A percentile compares a stretch with the other conserved stretches of the same genome.
Conservation (phyloP, 1,284 basidiomycete genomes). For the Rhodotorula sp. region DNA sequence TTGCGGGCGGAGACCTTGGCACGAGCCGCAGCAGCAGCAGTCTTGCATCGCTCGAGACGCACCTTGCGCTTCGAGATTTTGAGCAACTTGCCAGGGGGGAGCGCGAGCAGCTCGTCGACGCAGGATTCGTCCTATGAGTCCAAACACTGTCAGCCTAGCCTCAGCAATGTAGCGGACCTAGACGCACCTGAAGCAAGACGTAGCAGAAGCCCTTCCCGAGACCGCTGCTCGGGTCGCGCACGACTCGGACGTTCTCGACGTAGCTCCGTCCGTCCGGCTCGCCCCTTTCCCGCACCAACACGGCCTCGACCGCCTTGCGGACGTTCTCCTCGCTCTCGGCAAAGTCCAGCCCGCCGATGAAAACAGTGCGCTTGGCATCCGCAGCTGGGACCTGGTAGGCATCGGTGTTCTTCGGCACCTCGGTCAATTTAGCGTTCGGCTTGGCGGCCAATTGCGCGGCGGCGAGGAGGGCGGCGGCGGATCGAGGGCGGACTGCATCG, state of each 20-base stretch:
- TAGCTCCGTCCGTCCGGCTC: slow-evolving; percentile 53
- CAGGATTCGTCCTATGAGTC: slow-evolving; percentile 71
- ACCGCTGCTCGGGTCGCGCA: slow-evolving; percentile 88
- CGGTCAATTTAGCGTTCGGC: slow-evolving; percentile 25
- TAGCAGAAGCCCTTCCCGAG: slow-evolving; percentile 98
- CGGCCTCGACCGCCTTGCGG: slow-evolving; percentile 77
- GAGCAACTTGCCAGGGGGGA: slow-evolving; percentile 65
- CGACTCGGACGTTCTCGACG: slow-evolving; percentile 81
- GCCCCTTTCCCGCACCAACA: slow-evolving; percentile 74
- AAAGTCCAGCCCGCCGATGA: slow-evolving; percentile 92
- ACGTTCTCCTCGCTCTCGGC: slow-evolving; percentile 86
- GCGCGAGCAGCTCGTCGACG: slow-evolving; percentile 80
- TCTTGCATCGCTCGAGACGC: slow-evolving; percentile 81
- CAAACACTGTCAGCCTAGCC: neutral
- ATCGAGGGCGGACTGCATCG: slow-evolving; percentile 60
- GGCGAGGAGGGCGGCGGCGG: slow-evolving; percentile 32
- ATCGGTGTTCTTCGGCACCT: slow-evolving; percentile 24
- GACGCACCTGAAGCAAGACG: slow-evolving; percentile 76
- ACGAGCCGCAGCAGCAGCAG: slow-evolving; percentile 46
- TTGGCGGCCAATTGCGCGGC: slow-evolving; percentile 38
- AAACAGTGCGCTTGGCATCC: slow-evolving; percentile 68
- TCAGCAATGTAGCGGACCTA: neutral
- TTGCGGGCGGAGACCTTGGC: slow-evolving; percentile 19
- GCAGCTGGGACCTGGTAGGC: slow-evolving; percentile 31
- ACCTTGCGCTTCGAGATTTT: slow-evolving; percentile 86